A percentile compares a stretch with the other conserved stretches of the same genome.
These are phyloP conservation scores for Euphorbia pulcherrima DNA, from an alignment of 345 rosid genomes.

Conservation along the genomic window DNA sequence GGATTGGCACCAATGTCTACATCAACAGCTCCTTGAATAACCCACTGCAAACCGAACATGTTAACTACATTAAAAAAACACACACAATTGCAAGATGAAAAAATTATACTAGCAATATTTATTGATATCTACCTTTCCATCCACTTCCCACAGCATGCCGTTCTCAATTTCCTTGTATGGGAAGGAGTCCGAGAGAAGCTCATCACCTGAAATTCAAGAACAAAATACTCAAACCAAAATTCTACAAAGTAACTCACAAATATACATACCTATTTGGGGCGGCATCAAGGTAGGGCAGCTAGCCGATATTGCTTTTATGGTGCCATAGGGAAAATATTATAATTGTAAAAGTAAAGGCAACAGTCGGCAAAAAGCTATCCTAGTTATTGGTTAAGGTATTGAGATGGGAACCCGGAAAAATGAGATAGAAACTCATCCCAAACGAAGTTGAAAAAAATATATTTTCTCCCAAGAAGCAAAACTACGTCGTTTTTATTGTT, in stretches of 20 bases:
- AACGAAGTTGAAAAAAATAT: too few relatives aligned
- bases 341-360: too few relatives aligned
- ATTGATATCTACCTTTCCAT: slow-evolving; percentile 62
- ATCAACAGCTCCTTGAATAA: slow-evolving; percentile 62
- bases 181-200: slow-evolving; percentile 95
- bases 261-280: too few relatives aligned
- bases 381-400: too few relatives aligned
- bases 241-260: not conserved
- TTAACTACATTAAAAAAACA: not conserved
- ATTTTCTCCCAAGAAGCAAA: too few relatives aligned
- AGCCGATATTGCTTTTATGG: too few relatives aligned
- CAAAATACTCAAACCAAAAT: not conserved
- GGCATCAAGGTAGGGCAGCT: too few relatives aligned
- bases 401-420: too few relatives aligned
- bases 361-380: too few relatives aligned
- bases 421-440: too few relatives aligned
- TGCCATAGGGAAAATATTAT: too few relatives aligned
- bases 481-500: too few relatives aligned
- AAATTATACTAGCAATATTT: not conserved
- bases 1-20: slow-evolving; percentile 96
- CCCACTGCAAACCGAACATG: slow-evolving; percentile 53
- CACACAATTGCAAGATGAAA: not conserved
- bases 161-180: slow-evolving; percentile 74
- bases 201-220: slow-evolving; percentile 14
- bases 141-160: slow-evolving; percentile 84